Conservation (phyloP, 305 asterid species). For the Withania somnifera region DNA sequence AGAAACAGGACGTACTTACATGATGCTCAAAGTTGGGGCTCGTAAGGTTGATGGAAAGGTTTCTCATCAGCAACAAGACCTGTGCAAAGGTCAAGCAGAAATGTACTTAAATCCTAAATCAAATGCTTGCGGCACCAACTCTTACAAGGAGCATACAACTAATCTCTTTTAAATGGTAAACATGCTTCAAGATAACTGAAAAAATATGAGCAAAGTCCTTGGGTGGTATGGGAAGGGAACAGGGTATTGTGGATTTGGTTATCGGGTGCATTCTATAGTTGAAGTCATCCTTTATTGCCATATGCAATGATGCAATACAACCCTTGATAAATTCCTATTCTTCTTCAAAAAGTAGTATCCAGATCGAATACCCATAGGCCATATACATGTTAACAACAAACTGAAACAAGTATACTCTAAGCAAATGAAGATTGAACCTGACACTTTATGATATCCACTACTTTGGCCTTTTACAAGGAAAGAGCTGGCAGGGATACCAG, state of each 20-base stretch:
- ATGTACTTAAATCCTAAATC: not conserved
- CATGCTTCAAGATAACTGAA: not conserved
- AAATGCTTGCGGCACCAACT: not conserved
- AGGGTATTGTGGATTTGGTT: not conserved
- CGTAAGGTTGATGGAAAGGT: constrained; percentile 72
- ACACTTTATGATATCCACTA: not conserved
- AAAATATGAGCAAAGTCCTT: not conserved
- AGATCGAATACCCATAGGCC: not conserved
- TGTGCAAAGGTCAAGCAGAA: constrained; percentile 14
- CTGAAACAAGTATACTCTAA: not conserved
- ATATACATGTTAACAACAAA: not conserved
- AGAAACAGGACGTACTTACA: constrained; percentile 37
- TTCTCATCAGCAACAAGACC: constrained; percentile 80
- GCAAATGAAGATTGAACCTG: not conserved
- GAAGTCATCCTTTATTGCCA: not conserved
- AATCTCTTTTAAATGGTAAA: not conserved
- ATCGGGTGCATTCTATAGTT: not conserved
- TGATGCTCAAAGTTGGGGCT: constrained; percentile 78
- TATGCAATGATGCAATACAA: not conserved
- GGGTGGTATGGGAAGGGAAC: not conserved
- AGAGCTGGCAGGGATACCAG: not conserved
- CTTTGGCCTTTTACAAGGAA: not conserved
- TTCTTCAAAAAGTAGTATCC: not conserved
- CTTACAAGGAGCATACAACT: not conserved
- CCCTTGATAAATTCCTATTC: not conserved